Evolutionary conservation across 2,329 filamentous ascomycete species (phyloP), one percentile per base, ranked within the genome.

Genomic region (Chrysosporium queenslandicum): DNA sequence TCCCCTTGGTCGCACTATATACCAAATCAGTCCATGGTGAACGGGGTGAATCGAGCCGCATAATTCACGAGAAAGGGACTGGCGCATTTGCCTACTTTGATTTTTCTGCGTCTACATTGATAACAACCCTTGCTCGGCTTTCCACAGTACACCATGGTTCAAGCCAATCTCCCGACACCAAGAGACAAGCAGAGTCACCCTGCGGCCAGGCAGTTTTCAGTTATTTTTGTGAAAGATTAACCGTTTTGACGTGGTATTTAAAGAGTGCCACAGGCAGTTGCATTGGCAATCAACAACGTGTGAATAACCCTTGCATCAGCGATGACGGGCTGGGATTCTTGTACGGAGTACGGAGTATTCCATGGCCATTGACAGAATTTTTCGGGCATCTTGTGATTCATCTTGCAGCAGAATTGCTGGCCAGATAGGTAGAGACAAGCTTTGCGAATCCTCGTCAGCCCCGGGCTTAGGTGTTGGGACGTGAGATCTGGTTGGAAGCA

Each of bases 1-100:
- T 70, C 72, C 43, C 74, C 71, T 62, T 79, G 80, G 64, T 83
- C 80, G 66, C 81, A 84, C 53, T 55, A 30, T 20, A 40, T 41
- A 27, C 40, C 39, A 3, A 27, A 49, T 55, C 46, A 52, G 53
- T 48, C 7, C n/a, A 32, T 41, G 8, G 34, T 14, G 11, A 14
- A 41, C 3, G 5, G 20, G 6, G 16, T 4, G 18, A 3, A 41
- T 25, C 18, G 14, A 37, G 18, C 20, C 23, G 14, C 6, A 8
- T 16, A 4, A 40, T 4, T 12, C 18, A 16, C n/a, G 5, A 40
- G 11, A 40, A 40, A 3, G 12, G 40, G 21, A 23, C 14, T 14
- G 20, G 29, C 16, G 8, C 16, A 7, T 21, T 12, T 21, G 18
- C 43, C 7, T 46, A 55, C 53, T 78, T 80, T 71, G 36, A 73